These are phyloP conservation scores for Hirsutella rhossiliensis DNA, from an alignment of 2,329 filamentous ascomycete genomes.

Conservation along the genomic window DNA sequence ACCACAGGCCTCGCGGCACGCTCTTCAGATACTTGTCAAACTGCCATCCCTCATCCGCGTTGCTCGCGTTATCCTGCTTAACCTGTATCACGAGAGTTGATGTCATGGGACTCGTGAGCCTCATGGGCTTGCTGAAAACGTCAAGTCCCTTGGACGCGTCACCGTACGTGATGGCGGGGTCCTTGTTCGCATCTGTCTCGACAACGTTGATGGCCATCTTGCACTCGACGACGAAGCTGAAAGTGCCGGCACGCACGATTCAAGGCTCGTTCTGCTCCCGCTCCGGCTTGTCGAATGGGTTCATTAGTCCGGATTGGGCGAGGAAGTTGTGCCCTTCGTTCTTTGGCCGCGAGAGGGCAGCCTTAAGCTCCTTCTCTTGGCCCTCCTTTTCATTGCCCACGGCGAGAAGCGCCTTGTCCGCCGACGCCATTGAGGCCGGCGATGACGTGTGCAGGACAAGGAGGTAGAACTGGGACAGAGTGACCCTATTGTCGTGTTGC, in stretches of 20 bases:
- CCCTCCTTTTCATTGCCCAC: neutral
- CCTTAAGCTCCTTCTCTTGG: too few relatives aligned
- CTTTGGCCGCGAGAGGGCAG: neutral
- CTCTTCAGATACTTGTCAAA: conserved; percentile 1
- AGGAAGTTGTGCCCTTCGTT: conserved; percentile 1
- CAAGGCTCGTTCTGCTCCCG: conserved; percentile 1
- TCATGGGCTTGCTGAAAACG: neutral
- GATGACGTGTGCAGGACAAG: neutral
- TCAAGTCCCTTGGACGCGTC: neutral
- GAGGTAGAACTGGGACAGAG: neutral
- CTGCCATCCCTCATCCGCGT: neutral
- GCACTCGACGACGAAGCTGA: conserved; percentile 2
- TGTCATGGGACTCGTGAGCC: neutral
- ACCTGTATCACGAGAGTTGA: neutral
- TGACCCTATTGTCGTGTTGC: neutral
- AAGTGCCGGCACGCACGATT: conserved; percentile 1
- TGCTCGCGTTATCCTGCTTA: conserved; percentile 1
- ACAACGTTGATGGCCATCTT: conserved; percentile 3
- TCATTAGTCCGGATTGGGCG: conserved; percentile 1
- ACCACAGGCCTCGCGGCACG: conserved; percentile 2
- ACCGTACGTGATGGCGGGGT: neutral
- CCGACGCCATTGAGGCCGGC: neutral
- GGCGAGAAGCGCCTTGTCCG: neutral
- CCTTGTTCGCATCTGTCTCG: neutral
- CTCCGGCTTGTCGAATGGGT: neutral